Percentiles rank a stretch among this genome's conserved stretches.
phyloP scores from a whole-genome alignment of 2,329 filamentous ascomycete species.

The Diatrype stigma region DNA sequence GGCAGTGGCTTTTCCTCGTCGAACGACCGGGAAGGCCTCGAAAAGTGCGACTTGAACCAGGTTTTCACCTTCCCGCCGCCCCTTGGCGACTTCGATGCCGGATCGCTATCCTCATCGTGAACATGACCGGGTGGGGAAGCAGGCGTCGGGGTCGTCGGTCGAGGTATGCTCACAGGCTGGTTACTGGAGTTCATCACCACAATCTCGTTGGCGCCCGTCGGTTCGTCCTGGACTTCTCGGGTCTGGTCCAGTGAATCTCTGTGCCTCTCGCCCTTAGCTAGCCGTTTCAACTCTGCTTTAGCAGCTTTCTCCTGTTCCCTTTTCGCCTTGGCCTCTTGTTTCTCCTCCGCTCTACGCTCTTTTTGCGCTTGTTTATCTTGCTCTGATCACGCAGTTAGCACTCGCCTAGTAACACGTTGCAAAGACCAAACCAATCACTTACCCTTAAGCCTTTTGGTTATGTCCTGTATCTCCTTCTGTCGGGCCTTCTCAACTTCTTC shows the following conservation, averaged over 20 bases:
- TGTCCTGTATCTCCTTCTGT: slow-evolving; percentile 50
- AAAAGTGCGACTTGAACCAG: slow-evolving; percentile 54
- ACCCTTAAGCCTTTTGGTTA: slow-evolving; percentile 57
- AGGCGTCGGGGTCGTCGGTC: slow-evolving; percentile 3
- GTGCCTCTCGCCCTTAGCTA: slow-evolving; percentile 49
- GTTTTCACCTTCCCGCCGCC: slow-evolving; percentile 36
- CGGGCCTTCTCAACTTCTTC: slow-evolving; percentile 45
- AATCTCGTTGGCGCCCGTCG: slow-evolving; percentile 6
- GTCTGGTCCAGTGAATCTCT: slow-evolving; percentile 34
- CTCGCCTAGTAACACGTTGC: not conserved
- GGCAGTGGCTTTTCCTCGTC: slow-evolving; percentile 29
- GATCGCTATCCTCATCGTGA: slow-evolving; percentile 7
- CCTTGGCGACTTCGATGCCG: slow-evolving; percentile 13
- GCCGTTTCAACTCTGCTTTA: slow-evolving; percentile 50
- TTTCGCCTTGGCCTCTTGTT: slow-evolving; percentile 29
- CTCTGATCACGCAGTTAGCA: slow-evolving; percentile 28
- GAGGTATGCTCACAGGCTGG: slow-evolving; percentile 19
- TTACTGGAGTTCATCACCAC: slow-evolving; percentile 19
- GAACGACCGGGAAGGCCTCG: slow-evolving; percentile 36
- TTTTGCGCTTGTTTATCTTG: slow-evolving; percentile 46
- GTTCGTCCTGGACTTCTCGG: slow-evolving; percentile 23
- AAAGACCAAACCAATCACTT: slow-evolving; percentile 23
- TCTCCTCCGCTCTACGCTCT: slow-evolving; percentile 46
- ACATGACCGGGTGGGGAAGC: not conserved
- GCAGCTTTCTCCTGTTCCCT: slow-evolving; percentile 50